A percentile compares a stretch with the other conserved stretches of the same genome.
phyloP scores from a whole-genome alignment of 2,329 filamentous ascomycete species.

The Bipolaris cookei region DNA sequence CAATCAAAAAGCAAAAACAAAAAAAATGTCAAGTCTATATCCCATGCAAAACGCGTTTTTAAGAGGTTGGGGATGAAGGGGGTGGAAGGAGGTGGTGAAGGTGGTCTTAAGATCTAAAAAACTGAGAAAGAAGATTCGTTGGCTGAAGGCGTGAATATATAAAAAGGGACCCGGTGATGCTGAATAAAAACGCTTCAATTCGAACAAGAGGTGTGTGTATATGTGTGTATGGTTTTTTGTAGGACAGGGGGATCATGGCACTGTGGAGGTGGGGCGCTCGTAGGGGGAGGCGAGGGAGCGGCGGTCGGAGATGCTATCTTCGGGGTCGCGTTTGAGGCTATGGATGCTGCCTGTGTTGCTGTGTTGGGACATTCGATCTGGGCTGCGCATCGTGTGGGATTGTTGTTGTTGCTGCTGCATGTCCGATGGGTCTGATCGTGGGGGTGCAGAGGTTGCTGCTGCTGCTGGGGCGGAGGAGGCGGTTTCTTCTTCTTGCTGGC shows the following conservation, averaged over 20 bases:
- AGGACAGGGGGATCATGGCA: neutral
- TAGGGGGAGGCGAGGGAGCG: slow-evolving; percentile 5
- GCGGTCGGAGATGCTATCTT: slow-evolving; percentile 19
- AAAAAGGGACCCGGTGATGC: too few species aligned
- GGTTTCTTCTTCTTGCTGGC: slow-evolving; percentile 35
- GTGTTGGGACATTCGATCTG: slow-evolving; percentile 43
- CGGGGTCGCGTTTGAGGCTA: slow-evolving; percentile 44
- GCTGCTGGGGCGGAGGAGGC: slow-evolving; percentile 1
- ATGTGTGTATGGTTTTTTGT: too few species aligned
- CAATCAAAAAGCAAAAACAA: too few species aligned
- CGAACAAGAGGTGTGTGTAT: too few species aligned
- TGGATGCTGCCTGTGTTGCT: slow-evolving; percentile 45
- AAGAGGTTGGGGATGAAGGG: too few species aligned
- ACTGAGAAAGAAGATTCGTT: too few species aligned
- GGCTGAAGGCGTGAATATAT: too few species aligned
- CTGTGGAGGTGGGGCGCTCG: slow-evolving; percentile 14
- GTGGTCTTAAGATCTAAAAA: too few species aligned
- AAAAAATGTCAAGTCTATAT: too few species aligned
- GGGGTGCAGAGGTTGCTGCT: slow-evolving; percentile 15
- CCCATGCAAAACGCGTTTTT: too few species aligned
- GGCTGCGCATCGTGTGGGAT: slow-evolving; percentile 28
- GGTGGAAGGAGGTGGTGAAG: too few species aligned
- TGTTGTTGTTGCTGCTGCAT: slow-evolving; percentile 33
- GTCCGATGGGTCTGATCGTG: slow-evolving; percentile 30
- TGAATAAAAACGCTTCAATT: too few species aligned